Percentiles rank a stretch among this genome's conserved stretches.
These are phyloP conservation scores for Candida ulmi DNA, from an alignment of 805 yeast genomes.

Conservation along the genomic window DNA sequence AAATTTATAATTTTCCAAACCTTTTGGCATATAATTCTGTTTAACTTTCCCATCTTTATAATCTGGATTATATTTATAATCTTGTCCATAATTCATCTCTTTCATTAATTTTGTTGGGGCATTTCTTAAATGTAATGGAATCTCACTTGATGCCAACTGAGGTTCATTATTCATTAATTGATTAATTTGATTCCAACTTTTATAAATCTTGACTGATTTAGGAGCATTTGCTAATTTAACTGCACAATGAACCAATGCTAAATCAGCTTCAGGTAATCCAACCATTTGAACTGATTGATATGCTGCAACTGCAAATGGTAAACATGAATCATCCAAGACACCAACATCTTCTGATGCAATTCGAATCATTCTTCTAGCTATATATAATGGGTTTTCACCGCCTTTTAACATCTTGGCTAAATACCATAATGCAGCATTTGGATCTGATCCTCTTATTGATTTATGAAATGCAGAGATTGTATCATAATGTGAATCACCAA, in stretches of 20 bases:
- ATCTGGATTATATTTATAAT: slow-evolving; percentile 86
- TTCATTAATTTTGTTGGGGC: slow-evolving; percentile 93
- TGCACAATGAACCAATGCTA: slow-evolving; percentile 86
- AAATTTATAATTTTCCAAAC: slow-evolving; percentile 42
- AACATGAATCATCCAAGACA: slow-evolving; percentile 68
- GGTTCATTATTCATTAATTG: slow-evolving; percentile 51
- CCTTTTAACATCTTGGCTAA: slow-evolving; percentile 84
- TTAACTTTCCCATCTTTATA: slow-evolving; percentile 63
- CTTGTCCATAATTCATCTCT: slow-evolving; percentile 78
- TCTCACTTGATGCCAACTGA: slow-evolving; percentile 45
- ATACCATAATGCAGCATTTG: slow-evolving; percentile 87
- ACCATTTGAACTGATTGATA: slow-evolving; percentile 83
- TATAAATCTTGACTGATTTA: slow-evolving; percentile 80
- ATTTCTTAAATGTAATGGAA: slow-evolving; percentile 80
- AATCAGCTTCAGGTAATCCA: slow-evolving; percentile 93
- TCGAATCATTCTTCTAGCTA: slow-evolving; percentile 86
- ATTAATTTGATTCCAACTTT: slow-evolving; percentile 72
- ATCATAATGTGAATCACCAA: slow-evolving; percentile 92
- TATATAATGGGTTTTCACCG: slow-evolving; percentile 90
- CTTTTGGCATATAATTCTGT: slow-evolving; percentile 74
- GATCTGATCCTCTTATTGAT: slow-evolving; percentile 81
- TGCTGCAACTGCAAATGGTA: slow-evolving; percentile 83
- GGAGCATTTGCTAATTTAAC: slow-evolving; percentile 82
- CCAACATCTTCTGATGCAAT: slow-evolving; percentile 97
- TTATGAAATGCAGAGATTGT: slow-evolving; percentile 95